Evolutionary conservation across 768 basidiomycete species (phyloP), one percentile per base, ranked within the genome.

Genomic region (Boletus bicolor): DNA sequence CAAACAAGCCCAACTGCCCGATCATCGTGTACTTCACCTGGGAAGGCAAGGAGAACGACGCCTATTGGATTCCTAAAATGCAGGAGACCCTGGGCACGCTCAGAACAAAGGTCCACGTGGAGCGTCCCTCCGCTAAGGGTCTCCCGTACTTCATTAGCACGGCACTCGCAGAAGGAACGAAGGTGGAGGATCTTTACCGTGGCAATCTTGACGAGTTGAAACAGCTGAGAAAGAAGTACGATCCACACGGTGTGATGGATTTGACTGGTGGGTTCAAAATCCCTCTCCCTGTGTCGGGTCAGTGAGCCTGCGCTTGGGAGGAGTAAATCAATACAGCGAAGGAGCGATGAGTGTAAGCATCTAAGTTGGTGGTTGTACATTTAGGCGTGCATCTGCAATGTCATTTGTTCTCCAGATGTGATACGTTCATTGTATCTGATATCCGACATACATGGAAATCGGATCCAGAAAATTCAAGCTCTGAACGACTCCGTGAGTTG

Each of bases 191-290:
- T 19, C 39, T 64, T 21, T 64, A 62, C 7, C 30, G 54, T 8
- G 50, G 9, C 0, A 9, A 64, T 51, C 46, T 62, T 1, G 15
- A 41, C 7, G 5, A 5, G 24, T 24, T 64, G 49, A 48, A 15
- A 11, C 9, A 1, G 38, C 7, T 55, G 30, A 57, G 51, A 15
- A 19, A 32, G 44, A 32, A 21, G 49, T 55, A 52, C 24, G 63
- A 64, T 39, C 63, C 63, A 7, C n/a, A 39, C 0, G 5, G 21
- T 0, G 48, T 64, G 30, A 64, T 64, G 63, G 6, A 51, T 34
- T 36, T 53, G 30, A 37, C 59, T 4, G 51, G 59, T 15, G 63
- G 63, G 9, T 64, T 64, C 32, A 64, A 36, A 39, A 64, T 64
- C 32, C 62, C 58, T 51, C 45, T 41, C 7, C 38, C 39, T 34